Conservation (phyloP, 768 basidiomycete genomes). For the Suillus ampliporus region DNA sequence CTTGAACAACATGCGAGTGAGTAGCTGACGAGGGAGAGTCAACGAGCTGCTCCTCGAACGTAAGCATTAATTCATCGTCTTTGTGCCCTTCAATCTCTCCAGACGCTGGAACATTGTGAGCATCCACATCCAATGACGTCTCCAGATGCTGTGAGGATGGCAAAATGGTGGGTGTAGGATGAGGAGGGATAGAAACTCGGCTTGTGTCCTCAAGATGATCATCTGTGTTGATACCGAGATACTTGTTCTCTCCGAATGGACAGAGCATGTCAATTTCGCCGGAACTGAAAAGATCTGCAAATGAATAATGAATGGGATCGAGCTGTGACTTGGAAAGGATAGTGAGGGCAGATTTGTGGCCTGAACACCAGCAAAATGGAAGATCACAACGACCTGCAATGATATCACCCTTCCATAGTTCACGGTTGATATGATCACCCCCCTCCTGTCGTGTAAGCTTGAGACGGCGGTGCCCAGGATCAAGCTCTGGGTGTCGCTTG, state of each 20-base stretch:
- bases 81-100: background rate
- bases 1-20: too few species aligned
- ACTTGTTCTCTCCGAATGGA: background rate
- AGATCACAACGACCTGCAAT: background rate
- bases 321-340: background rate
- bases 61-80: background rate
- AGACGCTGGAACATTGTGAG: background rate
- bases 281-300: background rate
- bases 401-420: constrained; percentile 6
- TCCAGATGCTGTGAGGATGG: background rate
- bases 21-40: too few species aligned
- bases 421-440: constrained; percentile 19
- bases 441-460: constrained; percentile 20
- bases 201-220: background rate
- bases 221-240: background rate
- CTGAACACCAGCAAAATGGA: background rate
- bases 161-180: background rate
- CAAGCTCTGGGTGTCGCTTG: constrained; percentile 27
- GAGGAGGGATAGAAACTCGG: background rate
- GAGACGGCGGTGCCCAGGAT: constrained; percentile 27
- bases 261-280: background rate
- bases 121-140: background rate
- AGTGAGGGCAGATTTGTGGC: background rate
- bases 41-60: background rate
- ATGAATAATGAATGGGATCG: background rate